Conservation (phyloP, 371 early-diverging fungal species). For the Mortierella sp. region DNA sequence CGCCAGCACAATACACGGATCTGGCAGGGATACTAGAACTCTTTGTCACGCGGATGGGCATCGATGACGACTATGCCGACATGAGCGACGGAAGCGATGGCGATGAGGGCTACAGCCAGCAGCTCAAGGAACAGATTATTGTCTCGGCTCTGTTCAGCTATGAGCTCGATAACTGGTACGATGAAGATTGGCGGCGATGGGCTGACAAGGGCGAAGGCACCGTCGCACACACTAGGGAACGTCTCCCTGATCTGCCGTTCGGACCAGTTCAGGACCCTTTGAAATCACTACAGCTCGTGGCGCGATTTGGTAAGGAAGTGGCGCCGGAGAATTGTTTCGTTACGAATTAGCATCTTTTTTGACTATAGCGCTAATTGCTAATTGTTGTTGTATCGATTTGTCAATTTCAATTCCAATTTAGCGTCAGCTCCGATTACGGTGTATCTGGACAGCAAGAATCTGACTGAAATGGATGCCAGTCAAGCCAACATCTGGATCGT, state of each 20-base stretch:
- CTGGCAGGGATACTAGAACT: conserved; percentile 70
- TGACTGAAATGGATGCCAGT: conserved; percentile 72
- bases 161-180: conserved; percentile 63
- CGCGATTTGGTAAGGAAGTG: conserved; percentile 65
- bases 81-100: neutral
- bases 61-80: conserved; percentile 56
- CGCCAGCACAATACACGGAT: conserved; percentile 68
- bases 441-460: conserved; percentile 63
- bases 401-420: neutral
- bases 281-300: conserved; percentile 67
- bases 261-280: conserved; percentile 84
- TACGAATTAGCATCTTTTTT: neutral
- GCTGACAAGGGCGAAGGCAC: conserved; percentile 53
- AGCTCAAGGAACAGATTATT: conserved; percentile 46
- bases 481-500: conserved; percentile 75
- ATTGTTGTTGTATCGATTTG: neutral
- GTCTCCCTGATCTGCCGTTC: conserved; percentile 61
- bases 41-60: conserved; percentile 65
- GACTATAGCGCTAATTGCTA: neutral
- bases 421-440: conserved; percentile 66
- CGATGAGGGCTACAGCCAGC: conserved; percentile 21
- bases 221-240: neutral
- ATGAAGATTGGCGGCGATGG: conserved; percentile 64
- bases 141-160: conserved; percentile 66
- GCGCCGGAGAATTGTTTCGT: neutral